Base-by-base conservation (phyloP, 2,329 filamentous ascomycete genomes). In the Xylariaceae sp. region DNA sequence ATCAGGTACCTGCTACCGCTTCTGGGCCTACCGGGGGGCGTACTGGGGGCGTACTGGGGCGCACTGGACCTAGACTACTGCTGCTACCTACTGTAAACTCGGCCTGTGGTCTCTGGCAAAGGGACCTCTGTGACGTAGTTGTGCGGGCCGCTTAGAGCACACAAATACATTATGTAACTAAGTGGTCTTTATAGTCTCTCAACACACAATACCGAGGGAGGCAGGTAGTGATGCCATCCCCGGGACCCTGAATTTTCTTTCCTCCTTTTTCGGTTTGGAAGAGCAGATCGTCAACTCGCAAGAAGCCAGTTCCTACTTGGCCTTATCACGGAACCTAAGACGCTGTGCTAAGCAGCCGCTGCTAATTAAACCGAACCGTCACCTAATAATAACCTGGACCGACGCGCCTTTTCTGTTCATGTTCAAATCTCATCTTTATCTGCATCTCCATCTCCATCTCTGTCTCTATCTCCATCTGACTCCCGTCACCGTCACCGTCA, bases 71-170 rank as follows among this genome's bases (percentile, higher is more conserved):
- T 30, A 30, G 23, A 30, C 23, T 30, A 30, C 23, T 5, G 3
- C 3, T 5, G 23, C 3, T 30, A 30, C 9, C 41, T 45, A n/a
- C 11, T n/a, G 41, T 45, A n/a, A 45, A n/a, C 10, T 45, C 41
- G 41, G 13, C 41, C 41, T 15, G 11, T 15, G 5, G n/a, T 2
- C 41, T 53, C 44, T 55, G 23, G 23, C 48, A 11, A 10, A 34
- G 41, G 23, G 57, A 41, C 53, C 58, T 34, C 51, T 47, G 57
- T 64, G 62, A 64, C 62, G 62, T 64, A 60, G 57, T 62, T 58
- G 55, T 62, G 58, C 37, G 37, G 9, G 37, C 62, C 53, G 60
- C 60, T 59, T 53, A 60, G 59, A 57, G 55, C 56, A 55, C 62
- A 59, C 57, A 60, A 62, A 59, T 59, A 57, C 37, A 45, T 45